Evolutionary conservation across 225 moss, liverwort and hornwort species (phyloP).

Genomic region (Sphagnum tenellum): DNA sequence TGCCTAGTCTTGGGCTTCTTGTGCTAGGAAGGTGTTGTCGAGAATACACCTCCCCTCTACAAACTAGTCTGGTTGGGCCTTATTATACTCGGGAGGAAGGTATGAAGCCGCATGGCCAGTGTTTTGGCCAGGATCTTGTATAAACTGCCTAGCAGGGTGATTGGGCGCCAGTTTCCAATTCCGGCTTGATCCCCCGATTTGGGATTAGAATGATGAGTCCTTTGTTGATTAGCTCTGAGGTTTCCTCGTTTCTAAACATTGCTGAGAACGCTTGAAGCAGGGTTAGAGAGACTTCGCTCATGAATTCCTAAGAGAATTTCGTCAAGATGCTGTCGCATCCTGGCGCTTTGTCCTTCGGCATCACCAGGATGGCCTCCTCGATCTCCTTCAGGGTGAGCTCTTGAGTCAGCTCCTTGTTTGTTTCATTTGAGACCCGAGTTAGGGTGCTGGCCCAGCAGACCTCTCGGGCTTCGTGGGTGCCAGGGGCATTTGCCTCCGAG

Average conservation of each 20-base stretch:
- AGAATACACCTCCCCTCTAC: not conserved
- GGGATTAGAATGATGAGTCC: slow-evolving; percentile 1
- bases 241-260: not conserved
- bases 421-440: not conserved
- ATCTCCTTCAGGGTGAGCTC: not conserved
- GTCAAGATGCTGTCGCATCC: not conserved
- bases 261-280: not conserved
- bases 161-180: not conserved
- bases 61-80: not conserved
- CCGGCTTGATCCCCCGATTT: not conserved
- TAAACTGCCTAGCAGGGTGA: not conserved
- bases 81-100: not conserved
- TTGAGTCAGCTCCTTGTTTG: not conserved
- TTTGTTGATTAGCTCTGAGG: not conserved
- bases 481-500: not conserved
- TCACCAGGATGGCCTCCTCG: not conserved
- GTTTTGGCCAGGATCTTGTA: slow-evolving; percentile 1
- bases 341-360: slow-evolving; percentile 2
- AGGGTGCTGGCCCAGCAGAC: not conserved
- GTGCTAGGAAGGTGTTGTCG: not conserved
- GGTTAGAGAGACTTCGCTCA: not conserved
- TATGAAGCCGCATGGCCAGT: not conserved
- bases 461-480: not conserved
- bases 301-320: not conserved
- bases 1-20: not conserved